Conservation (phyloP, 2,329 filamentous ascomycete species). For the Nigrospora oryzae region DNA sequence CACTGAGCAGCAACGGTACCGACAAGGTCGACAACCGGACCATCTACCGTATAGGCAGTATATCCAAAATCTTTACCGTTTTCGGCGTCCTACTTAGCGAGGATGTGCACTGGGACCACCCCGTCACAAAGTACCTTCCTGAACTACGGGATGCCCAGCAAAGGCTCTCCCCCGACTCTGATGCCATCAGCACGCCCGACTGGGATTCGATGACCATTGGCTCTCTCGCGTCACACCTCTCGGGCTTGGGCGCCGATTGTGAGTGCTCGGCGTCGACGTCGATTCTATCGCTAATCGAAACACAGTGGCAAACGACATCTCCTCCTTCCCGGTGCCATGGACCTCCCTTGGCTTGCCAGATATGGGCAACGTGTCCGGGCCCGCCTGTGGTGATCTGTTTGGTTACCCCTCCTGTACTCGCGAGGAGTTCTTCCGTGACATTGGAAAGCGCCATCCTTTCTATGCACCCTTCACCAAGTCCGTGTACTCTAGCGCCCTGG, state of each 20-base stretch:
- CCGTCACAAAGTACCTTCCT: conserved; percentile 17
- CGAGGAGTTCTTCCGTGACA: background rate
- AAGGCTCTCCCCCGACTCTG: conserved; percentile 5
- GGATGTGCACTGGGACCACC: conserved; percentile 19
- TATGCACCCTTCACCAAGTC: conserved; percentile 25
- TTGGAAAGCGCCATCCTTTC: conserved; percentile 5
- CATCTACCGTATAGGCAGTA: conserved; percentile 19
- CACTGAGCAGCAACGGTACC: conserved; percentile 8
- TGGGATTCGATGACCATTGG: conserved; percentile 18
- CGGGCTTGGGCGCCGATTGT: conserved; percentile 20
- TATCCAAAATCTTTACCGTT: conserved; percentile 23
- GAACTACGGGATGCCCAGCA: conserved; percentile 10
- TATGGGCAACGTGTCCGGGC: background rate
- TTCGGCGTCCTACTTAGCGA: conserved; percentile 18
- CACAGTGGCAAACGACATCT: background rate
- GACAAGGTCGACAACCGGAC: conserved; percentile 15
- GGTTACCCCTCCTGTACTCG: background rate
- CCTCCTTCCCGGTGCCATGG: background rate
- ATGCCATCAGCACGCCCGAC: conserved; percentile 13
- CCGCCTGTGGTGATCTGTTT: background rate
- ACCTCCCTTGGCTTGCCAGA: background rate
- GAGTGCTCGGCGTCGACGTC: conserved; percentile 2
- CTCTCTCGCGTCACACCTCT: conserved; percentile 18
- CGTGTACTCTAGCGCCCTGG: conserved; percentile 12
- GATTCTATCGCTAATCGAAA: background rate